Evolutionary conservation across 2,329 filamentous ascomycete species (phyloP), one percentile per base, ranked within the genome.

Genomic region (Colletotrichum sp.): DNA sequence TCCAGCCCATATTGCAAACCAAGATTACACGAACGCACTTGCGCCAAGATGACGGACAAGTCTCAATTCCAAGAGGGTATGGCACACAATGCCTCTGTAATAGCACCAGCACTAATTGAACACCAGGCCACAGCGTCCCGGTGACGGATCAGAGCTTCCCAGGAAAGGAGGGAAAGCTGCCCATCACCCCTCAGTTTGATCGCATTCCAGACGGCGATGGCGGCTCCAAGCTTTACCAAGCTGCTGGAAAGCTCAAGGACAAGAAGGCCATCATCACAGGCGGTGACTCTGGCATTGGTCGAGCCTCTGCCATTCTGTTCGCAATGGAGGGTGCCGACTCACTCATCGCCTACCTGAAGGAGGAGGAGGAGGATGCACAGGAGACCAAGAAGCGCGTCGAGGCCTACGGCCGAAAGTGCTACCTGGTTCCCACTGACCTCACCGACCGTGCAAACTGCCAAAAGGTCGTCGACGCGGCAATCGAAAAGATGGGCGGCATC

Each of bases 191-290:
- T 2, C 86, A 90, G 60, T 91, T 90, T 72, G 91, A 93, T 71
- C 87, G 93, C 74, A 84, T 96, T 3, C 94, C 94, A 0, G 93
- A 91, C 7, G 89, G 90, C 21, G 91, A 94, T 74, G 93, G 93
- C 48, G 91, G 92, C 15, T 92, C 91, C 79, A 91, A 94, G 80
- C 90, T 89, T 64, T 96, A 97, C 86, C 92, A 93, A 81, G 91
- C 94, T 6, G 93, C 94, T 2, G 92, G 92, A 65, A 98, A 97
- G 85, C 90, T 97, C 8, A 85, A 91, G 80, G 94, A 92, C 77
- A 94, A 93, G 84, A 94, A 92, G 75, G 94, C 94, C 9, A 84
- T 97, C 74, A 96, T 97, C 80, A 96, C 95, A 0, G 94, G 94
- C 18, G 95, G 95, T 5, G 94, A 96, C 83, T 93, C 91, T 8